Conservation (phyloP, 1,284 basidiomycete species). For the Entoloma clypeatum region DNA sequence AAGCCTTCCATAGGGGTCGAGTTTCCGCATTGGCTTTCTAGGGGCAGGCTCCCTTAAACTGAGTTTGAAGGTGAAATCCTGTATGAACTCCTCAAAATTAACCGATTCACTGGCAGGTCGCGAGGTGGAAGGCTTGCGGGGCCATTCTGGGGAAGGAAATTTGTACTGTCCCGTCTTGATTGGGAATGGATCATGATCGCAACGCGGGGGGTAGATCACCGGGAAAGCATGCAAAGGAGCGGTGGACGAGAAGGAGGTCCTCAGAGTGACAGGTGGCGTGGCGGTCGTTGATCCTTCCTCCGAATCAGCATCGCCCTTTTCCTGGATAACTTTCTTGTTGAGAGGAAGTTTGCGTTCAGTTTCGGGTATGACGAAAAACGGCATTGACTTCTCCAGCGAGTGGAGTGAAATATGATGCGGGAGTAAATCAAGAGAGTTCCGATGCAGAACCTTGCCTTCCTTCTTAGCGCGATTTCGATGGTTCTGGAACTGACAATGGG, state of each 20-base stretch:
- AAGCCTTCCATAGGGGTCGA: too few species aligned
- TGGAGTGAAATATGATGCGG: constrained; percentile 19
- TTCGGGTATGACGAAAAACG: constrained; percentile 21
- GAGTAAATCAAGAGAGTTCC: constrained; percentile 13
- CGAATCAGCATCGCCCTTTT: too few species aligned
- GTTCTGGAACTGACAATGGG: constrained; percentile 40
- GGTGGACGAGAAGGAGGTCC: constrained; percentile 14
- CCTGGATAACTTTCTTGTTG: too few species aligned
- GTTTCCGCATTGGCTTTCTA: constrained; percentile 4
- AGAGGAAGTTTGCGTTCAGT: constrained; percentile 12
- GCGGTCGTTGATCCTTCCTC: too few species aligned
- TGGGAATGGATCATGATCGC: constrained; percentile 27
- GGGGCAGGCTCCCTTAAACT: constrained; percentile 11
- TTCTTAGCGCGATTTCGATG: constrained; percentile 37
- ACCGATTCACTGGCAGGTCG: background rate
- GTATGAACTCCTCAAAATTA: constrained; percentile 12
- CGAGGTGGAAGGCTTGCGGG: constrained; percentile 18
- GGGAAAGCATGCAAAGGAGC: constrained; percentile 37
- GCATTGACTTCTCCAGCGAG: constrained; percentile 22
- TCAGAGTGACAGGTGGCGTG: too few species aligned
- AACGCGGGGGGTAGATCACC: constrained; percentile 24
- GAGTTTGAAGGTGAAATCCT: constrained; percentile 21
- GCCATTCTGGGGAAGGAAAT: constrained; percentile 21
- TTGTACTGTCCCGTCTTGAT: background rate
- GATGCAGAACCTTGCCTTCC: constrained; percentile 19